Base-by-base conservation (phyloP, 306 rosid species). In the Casuarina equisetifolia region DNA sequence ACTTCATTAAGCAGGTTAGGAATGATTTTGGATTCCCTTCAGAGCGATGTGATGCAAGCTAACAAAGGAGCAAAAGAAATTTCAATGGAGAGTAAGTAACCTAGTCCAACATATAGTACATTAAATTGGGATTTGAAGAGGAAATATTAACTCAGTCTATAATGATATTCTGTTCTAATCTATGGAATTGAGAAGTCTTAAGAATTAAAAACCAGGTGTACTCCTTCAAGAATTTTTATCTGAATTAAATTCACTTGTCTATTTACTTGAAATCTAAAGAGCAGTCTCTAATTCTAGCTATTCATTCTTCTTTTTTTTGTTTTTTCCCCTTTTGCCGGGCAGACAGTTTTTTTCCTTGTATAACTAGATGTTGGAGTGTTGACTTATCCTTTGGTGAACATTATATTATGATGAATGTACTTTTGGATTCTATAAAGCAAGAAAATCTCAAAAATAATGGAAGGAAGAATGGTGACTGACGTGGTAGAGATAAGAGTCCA, bases 21-120 rank as follows among this genome's bases (percentile, higher is more conserved):
- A 54, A 92, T 92, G 93, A 86, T 91, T 79, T 81, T 96, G 94
- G 99, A 96, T 85, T 96, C 99, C 85, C 74, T 96, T 75, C 98
- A 91, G 77, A 85, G 89, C 73, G 98, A 96, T 35, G 81, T 90
- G 48, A 87, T 96, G 90, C 98, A 96, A 82, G 87, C 84, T 82
- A 88, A 83, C 89, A 93, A 84, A 84, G 99, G 96, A 77, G 88
- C 87, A 79, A 93, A 96, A 86, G 97, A 96, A 80, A 76, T 86
- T 72, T 81, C 53, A 59, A 71, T 93, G 70, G 97, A 92, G 78
- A 85, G 99, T 95, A 85, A 88, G 99, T 84, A 38, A 39, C 74
- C 79, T 59, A 76, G 51, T 70, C 73, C 71, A 63, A 10, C 57
- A 73, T 67, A 67, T 72, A 72, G 66, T 15, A 32, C 45, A 72